Base-by-base conservation (phyloP, 1,284 basidiomycete genomes). In the Mycosarcoma maydis region DNA sequence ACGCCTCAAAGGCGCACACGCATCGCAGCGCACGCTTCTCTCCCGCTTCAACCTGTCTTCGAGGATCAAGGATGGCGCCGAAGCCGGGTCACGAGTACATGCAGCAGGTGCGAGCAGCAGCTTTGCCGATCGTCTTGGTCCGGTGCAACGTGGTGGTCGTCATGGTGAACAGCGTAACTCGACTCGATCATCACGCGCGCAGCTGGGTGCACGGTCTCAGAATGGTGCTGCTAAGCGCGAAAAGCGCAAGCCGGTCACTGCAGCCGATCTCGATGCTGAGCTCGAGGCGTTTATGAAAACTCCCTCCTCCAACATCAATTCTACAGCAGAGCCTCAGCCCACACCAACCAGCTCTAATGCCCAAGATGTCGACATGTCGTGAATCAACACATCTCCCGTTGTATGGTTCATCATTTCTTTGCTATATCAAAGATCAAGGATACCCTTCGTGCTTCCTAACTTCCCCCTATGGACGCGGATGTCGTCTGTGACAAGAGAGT, bases 191-290 rank as follows among this genome's bases (percentile, higher is more conserved):
- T 32, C 40, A 6, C 45, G 29, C 23, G 37, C 23, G 24, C 50
- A n/a, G 16, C 37, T 43, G 16, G 26, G 17, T 5, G 34, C 42
- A 14, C 46, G 33, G 13, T 17, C 24, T 16, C 61, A 36, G 9
- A 57, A 44, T 22, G 53, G 48, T 11, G 33, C 59, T 33, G 16
- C 60, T 6, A 64, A 41, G 23, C 44, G 52, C 22, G 69, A 67
- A 26, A 73, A 67, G 57, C 80, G 79, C 50, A 83, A 84, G 1
- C 83, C 67, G 8, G 70, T 90, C 78, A 92, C 90, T 8, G 89
- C 87, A 5, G 90, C 88, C 51, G 92, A 96, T 72, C 84, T 97
- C 53, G 94, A 97, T 83, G 89, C 88, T 78, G 93, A 97, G 83
- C 83, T 97, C 64, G 94, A 96, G 73, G 88, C 89, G 1, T 96